Conservation (phyloP, 345 rosid genomes). For the Sonneratia alba region DNA sequence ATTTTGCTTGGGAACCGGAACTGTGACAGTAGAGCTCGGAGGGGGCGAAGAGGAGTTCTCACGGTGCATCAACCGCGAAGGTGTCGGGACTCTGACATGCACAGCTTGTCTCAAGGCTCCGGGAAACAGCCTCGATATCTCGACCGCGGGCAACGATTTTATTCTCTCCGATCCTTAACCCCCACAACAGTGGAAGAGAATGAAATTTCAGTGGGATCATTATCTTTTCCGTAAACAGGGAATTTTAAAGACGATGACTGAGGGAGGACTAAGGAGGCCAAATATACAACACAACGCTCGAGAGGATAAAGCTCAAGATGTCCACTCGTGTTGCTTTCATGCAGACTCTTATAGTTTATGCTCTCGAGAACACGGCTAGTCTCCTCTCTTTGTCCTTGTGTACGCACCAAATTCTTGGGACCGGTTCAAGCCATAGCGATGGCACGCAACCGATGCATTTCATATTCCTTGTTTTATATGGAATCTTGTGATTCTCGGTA, state of each 20-base stretch:
- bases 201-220: neutral
- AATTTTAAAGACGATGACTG: conserved; percentile 29
- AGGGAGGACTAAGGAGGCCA: neutral
- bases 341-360: too few relatives aligned
- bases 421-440: too few relatives aligned
- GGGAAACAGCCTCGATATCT: conserved; percentile 97
- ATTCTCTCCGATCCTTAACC: neutral
- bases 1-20: conserved; percentile 76
- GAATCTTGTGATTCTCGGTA: too few relatives aligned
- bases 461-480: too few relatives aligned
- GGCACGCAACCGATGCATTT: too few relatives aligned
- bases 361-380: too few relatives aligned
- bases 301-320: neutral
- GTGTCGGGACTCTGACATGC: conserved; percentile 78
- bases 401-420: too few relatives aligned
- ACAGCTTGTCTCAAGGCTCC: conserved; percentile 92
- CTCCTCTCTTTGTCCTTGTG: too few relatives aligned
- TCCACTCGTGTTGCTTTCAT: too few relatives aligned
- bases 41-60: conserved; percentile 76
- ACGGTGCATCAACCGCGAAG: conserved; percentile 71
- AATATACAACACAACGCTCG: neutral
- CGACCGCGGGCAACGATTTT: conserved; percentile 63
- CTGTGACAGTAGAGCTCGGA: conserved; percentile 58
- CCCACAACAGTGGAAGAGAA: neutral
- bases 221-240: conserved; percentile 12